Conservation (phyloP, 805 yeast species). For the Torulaspora franciscae region DNA sequence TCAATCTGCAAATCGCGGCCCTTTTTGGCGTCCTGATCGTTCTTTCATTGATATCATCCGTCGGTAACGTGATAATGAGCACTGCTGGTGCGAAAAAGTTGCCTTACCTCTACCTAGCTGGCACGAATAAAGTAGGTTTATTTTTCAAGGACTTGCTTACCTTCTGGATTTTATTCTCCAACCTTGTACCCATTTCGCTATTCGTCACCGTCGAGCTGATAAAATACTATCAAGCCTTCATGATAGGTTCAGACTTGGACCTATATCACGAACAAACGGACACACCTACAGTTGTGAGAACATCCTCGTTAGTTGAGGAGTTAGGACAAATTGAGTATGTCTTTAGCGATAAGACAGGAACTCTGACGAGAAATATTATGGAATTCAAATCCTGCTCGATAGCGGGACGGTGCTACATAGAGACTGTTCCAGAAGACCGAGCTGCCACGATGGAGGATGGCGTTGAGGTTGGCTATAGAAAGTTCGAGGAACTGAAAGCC, state of each 20-base stretch:
- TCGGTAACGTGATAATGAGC: slow-evolving; percentile 79
- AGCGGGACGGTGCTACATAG: slow-evolving; percentile 86
- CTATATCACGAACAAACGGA: slow-evolving; percentile 83
- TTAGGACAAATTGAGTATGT: slow-evolving; percentile 95
- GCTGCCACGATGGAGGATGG: slow-evolving; percentile 71
- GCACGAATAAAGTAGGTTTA: slow-evolving; percentile 59
- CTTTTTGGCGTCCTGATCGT: slow-evolving; percentile 74
- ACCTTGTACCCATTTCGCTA: slow-evolving; percentile 93
- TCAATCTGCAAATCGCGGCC: slow-evolving; percentile 86
- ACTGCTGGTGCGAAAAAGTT: slow-evolving; percentile 45
- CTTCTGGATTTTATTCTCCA: slow-evolving; percentile 93
- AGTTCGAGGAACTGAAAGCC: slow-evolving; percentile 56
- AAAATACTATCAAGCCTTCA: slow-evolving; percentile 89
- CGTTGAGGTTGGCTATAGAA: slow-evolving; percentile 70
- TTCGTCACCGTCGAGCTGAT: slow-evolving; percentile 95
- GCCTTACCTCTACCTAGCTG: slow-evolving; percentile 62
- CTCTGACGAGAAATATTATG: slow-evolving; percentile 93
- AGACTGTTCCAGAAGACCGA: slow-evolving; percentile 86
- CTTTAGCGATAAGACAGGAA: slow-evolving; percentile 96
- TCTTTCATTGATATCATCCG: slow-evolving; percentile 71
- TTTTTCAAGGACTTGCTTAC: slow-evolving; percentile 88
- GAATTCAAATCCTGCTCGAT: slow-evolving; percentile 91
- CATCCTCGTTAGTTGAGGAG: slow-evolving; percentile 94
- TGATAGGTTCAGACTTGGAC: slow-evolving; percentile 92
- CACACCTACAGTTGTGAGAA: slow-evolving; percentile 91